Base-by-base conservation (phyloP, 176 grass and related monocot genomes). In the Aegilops umbellulata region DNA sequence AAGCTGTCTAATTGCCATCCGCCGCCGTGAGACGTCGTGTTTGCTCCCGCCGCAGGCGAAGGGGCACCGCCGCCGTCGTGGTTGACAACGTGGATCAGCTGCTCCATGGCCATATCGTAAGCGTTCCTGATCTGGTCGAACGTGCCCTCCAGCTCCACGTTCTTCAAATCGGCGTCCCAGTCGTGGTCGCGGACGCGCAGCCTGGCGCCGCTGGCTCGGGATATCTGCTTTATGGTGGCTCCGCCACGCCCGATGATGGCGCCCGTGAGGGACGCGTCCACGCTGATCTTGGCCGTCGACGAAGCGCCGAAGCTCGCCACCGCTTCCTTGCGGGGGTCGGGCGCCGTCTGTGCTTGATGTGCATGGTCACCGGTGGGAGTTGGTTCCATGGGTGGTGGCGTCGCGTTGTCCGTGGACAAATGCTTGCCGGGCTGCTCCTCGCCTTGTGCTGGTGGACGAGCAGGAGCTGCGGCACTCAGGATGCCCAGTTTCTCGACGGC, bases 61-160 rank as follows among this genome's bases (percentile, higher is more conserved):
- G 63, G 36, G 68, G 76, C 79, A 60, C 63, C 47, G 2, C 88
- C 75, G 26, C 89, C 82, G 36, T 51, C 49, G 6, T 53, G 49
- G 15, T 53, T 53, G 49, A 53, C 85, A 26, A 92, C 82, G 38
- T 41, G 39, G 71, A 93, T 95, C 46, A 98, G 80, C 57, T 95
- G 39, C 72, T 75, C 95, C 69, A 78, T 89, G 24, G 95, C 95
- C 93, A 94, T 90, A 1, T 78, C 73, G 25, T 87, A 95, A 31
- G 95, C 95, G 49, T 93, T 65, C 53, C 92, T 95, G 81, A 98
- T 95, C 84, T 95, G 95, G 57, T 98, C 91, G 78, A 98, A 98
- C 12, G 91, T 90, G 27, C 95, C 93, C 78, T 95, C 93, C 30
- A 95, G 80, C 83, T 95, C 89, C 38, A 98, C 90, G 84, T 98